A percentile compares a stretch with the other conserved stretches of the same genome.
These are phyloP conservation scores for Phialemonium atrogriseum DNA, from an alignment of 2,329 filamentous ascomycete species.

Conservation along the genomic window DNA sequence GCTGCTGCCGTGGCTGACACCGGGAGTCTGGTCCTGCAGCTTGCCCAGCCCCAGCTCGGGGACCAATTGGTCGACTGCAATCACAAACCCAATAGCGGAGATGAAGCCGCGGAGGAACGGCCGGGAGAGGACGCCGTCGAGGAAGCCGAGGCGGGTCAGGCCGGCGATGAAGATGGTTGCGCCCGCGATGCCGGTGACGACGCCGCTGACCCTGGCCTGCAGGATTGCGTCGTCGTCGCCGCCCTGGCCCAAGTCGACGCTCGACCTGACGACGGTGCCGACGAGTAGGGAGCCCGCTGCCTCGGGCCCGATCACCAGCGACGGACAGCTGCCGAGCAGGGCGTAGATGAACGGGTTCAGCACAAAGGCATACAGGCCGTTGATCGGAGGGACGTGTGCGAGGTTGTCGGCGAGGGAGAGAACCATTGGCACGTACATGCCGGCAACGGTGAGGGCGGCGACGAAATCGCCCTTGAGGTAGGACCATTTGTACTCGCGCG, in stretches of 20 bases:
- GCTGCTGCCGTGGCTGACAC: slow-evolving; percentile 76
- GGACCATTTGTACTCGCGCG: slow-evolving; percentile 72
- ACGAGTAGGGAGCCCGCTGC: slow-evolving; percentile 87
- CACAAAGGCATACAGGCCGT: slow-evolving; percentile 89
- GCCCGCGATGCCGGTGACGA: slow-evolving; percentile 81
- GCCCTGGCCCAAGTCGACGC: slow-evolving; percentile 59
- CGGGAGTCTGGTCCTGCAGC: slow-evolving; percentile 50
- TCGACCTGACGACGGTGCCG: slow-evolving; percentile 74
- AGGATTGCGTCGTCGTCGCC: slow-evolving; percentile 54
- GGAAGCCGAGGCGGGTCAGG: slow-evolving; percentile 75
- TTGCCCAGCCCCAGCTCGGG: slow-evolving; percentile 74
- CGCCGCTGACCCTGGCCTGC: slow-evolving; percentile 78
- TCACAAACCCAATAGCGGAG: slow-evolving; percentile 92
- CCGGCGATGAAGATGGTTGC: slow-evolving; percentile 84
- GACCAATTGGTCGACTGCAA: slow-evolving; percentile 88
- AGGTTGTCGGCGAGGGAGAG: slow-evolving; percentile 89
- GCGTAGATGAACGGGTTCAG: slow-evolving; percentile 90
- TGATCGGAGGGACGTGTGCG: slow-evolving; percentile 84
- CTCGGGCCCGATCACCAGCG: slow-evolving; percentile 92
- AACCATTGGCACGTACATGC: slow-evolving; percentile 96
- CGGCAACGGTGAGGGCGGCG: slow-evolving; percentile 90
- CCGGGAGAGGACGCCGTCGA: slow-evolving; percentile 88
- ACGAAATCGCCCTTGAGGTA: slow-evolving; percentile 82
- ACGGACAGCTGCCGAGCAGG: slow-evolving; percentile 80
- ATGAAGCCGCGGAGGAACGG: slow-evolving; percentile 95